Evolutionary conservation across 208 protist genomes (phyloP), one percentile per base, ranked within the genome.

Genomic region (Trichomonas vaginalis): DNA sequence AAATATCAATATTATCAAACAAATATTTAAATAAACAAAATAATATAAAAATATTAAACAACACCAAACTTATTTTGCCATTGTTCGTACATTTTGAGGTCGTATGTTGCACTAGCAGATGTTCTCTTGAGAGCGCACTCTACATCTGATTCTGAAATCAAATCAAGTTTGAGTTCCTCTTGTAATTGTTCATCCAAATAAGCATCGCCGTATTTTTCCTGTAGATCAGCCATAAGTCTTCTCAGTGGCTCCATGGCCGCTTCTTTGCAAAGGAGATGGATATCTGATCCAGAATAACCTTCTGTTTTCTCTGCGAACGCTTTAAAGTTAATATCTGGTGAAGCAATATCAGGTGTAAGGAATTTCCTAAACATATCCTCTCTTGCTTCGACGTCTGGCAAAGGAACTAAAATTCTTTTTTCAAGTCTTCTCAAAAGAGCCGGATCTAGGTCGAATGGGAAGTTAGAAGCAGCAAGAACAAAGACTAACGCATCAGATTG

Each of bases 371-470:
- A 95, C 49, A 96, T 96, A 27, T 27, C 27, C n/a, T 92, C 80
- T 39, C 96, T n/a, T 62, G 96, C 95, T 14, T 23, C 35, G 0
- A 39, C 32, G 12, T 96, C 48, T 17, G 96, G 96, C 4, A 96
- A 27, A 10, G 96, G 96, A 82, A 97, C 96, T 42, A 96, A 96
- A 61, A 97, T 56, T 32, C 96, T 90, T 83, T 97, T 97, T 95
- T 97, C 96, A 40, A 97, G 95, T 27, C 96, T 45, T 61, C 96
- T 70, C 9, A 97, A 95, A 15, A 97, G 48, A 46, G 96, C 96
- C 3, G 70, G 45, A 95, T 97, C 97, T 23, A 97, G 95, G 45
- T 97, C 97, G 96, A 96, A 97, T 8, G 97, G 97, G 3, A 97
- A 95, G 39, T 97, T 97, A 32, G 90, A 96, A 23, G 96, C 96